phyloP scores from a whole-genome alignment of 2,329 filamentous ascomycete genomes.

The Cercospora citrullina region DNA sequence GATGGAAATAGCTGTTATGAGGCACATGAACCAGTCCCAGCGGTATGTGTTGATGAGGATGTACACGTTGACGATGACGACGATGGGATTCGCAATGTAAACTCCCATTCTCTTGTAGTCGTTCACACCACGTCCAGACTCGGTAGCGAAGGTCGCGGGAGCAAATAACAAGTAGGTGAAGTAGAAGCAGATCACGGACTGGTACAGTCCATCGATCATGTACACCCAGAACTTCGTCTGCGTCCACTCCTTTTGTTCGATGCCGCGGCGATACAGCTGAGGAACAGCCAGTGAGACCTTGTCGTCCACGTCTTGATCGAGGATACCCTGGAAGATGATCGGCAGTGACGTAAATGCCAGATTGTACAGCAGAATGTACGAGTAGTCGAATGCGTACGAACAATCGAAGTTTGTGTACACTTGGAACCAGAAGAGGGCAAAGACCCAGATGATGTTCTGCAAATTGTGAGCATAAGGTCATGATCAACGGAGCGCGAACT shows the following conservation, averaged over 20 bases:
- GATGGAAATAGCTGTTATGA: conserved; percentile 79
- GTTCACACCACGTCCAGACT: conserved; percentile 71
- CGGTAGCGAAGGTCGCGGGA: conserved; percentile 66
- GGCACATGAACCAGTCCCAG: conserved; percentile 94
- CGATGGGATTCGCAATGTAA: conserved; percentile 79
- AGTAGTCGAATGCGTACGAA: conserved; percentile 96
- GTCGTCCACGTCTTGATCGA: conserved; percentile 96
- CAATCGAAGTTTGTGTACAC: conserved; percentile 95
- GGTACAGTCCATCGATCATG: conserved; percentile 92
- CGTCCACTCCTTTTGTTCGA: conserved; percentile 95
- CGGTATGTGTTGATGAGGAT: conserved; percentile 94
- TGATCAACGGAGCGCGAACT: conserved; percentile 25
- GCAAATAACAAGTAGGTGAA: conserved; percentile 81
- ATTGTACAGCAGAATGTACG: conserved; percentile 96
- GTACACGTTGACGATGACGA: conserved; percentile 89
- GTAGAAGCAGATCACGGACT: conserved; percentile 91
- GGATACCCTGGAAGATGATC: conserved; percentile 90
- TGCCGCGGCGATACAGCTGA: conserved; percentile 91
- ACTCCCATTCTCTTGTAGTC: conserved; percentile 84
- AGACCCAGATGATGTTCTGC: conserved; percentile 94
- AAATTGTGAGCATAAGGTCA: conserved; percentile 31
- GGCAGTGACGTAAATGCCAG: conserved; percentile 94
- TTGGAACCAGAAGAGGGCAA: conserved; percentile 95
- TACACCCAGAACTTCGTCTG: conserved; percentile 96
- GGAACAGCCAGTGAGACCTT: conserved; percentile 91